Conservation (phyloP, 495 filamentous ascomycete species). For the Neurospora sp. region DNA sequence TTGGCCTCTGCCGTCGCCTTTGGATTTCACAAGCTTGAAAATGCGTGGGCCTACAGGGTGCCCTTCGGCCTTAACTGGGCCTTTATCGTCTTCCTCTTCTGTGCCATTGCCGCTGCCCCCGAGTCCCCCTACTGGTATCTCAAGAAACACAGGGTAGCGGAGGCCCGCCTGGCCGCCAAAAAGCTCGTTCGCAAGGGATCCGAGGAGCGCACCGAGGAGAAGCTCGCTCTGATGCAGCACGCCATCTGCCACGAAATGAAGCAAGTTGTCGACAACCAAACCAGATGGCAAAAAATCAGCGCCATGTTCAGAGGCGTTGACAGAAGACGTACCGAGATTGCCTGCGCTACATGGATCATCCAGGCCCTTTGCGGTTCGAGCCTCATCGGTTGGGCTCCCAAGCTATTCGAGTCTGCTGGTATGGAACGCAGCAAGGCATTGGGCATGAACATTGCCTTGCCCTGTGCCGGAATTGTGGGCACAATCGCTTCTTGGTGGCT, state of each 20-base stretch:
- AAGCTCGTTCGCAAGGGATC: constrained; percentile 42
- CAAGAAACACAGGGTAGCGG: constrained; percentile 43
- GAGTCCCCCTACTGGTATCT: constrained; percentile 75
- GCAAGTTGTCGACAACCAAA: constrained; percentile 22
- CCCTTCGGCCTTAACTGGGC: constrained; percentile 63
- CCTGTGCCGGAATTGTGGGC: constrained; percentile 40
- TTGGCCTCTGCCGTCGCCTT: constrained; percentile 50
- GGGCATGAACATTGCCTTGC: constrained; percentile 30
- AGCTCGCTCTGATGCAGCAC: constrained; percentile 59
- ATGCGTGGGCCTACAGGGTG: constrained; percentile 49
- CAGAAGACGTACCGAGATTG: constrained; percentile 58
- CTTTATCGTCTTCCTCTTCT: constrained; percentile 52
- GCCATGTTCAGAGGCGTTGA: constrained; percentile 61
- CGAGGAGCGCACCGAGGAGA: constrained; percentile 46
- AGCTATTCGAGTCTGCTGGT: constrained; percentile 61
- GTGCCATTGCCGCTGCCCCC: constrained; percentile 53
- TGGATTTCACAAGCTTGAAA: constrained; percentile 36
- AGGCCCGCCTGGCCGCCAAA: constrained; percentile 34
- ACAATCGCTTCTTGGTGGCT: constrained; percentile 44
- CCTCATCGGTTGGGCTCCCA: constrained; percentile 59
- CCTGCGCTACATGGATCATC: constrained; percentile 57
- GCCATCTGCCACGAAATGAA: constrained; percentile 52
- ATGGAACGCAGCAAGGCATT: constrained; percentile 41
- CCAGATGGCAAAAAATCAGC: constrained; percentile 7
- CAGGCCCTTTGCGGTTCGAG: constrained; percentile 61